Evolutionary conservation across 768 basidiomycete species (phyloP).

Genomic region (Lentinula detonsa): DNA sequence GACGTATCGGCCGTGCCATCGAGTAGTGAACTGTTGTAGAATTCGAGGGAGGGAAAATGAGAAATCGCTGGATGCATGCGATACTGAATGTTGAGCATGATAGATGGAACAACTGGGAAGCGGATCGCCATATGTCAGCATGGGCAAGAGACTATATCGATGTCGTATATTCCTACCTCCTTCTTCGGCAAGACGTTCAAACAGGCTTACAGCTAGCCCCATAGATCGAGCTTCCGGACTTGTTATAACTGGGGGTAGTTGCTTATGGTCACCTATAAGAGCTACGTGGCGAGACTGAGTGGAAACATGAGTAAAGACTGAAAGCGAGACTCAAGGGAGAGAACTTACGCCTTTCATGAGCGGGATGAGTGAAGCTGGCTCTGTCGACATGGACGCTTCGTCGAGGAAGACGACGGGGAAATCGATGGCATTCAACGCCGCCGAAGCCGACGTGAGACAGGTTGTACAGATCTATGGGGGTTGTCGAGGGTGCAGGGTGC

Average conservation of each 20-base stretch:
- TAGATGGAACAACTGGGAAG: constrained; percentile 65
- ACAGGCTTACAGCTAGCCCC: constrained; percentile 77
- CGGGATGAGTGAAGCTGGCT: constrained; percentile 86
- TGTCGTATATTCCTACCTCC: constrained; percentile 40
- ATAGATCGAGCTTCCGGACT: constrained; percentile 68
- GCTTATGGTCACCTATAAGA: constrained; percentile 96
- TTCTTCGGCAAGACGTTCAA: constrained; percentile 86
- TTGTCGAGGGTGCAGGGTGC: constrained; percentile 5
- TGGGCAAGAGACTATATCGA: constrained; percentile 6
- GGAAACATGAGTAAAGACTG: constrained; percentile 8
- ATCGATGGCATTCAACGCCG: constrained; percentile 63
- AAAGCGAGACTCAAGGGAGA: constrained; percentile 7
- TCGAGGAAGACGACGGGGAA: constrained; percentile 93
- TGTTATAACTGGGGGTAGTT: constrained; percentile 83
- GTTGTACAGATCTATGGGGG: constrained; percentile 77
- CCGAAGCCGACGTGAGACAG: constrained; percentile 71
- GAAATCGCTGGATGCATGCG: constrained; percentile 94
- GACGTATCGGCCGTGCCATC: constrained; percentile 67
- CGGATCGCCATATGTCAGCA: constrained; percentile 1
- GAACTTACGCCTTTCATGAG: constrained; percentile 87
- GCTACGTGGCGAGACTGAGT: constrained; percentile 72
- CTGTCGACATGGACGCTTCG: constrained; percentile 95
- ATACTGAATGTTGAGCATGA: constrained; percentile 94
- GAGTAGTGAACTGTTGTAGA: constrained; percentile 64
- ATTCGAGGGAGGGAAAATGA: constrained; percentile 77